Percentiles rank a stretch among this genome's conserved stretches.
Evolutionary conservation across 345 rosid species (phyloP).

Genomic region (Sisymbrium altissimum): DNA sequence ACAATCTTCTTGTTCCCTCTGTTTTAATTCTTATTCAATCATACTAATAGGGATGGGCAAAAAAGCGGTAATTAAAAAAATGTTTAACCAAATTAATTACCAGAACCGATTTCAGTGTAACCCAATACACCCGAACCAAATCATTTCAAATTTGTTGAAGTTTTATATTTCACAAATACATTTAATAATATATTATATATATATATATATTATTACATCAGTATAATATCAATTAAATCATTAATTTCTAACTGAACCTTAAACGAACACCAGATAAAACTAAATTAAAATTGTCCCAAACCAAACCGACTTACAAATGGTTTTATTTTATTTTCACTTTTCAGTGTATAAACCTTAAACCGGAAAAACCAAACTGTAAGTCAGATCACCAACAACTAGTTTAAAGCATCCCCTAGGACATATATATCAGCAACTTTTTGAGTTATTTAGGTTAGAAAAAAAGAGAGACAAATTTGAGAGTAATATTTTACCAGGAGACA

Average conservation of each 20-base stretch:
- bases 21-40: no score
- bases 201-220: not conserved
- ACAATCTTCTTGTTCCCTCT: no score
- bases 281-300: not conserved
- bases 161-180: not conserved
- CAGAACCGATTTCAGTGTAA: not conserved
- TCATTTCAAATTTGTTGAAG: not conserved
- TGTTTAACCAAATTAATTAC: no score
- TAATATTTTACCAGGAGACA: slow-evolving; percentile 56
- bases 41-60: no score
- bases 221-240: not conserved
- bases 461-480: not conserved
- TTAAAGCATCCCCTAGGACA: not conserved
- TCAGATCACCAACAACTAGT: not conserved
- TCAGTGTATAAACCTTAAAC: not conserved
- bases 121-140: not conserved
- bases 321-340: not conserved
- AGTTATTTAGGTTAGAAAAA: not conserved
- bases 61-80: no score
- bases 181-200: not conserved
- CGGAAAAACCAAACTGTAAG: not conserved
- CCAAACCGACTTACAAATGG: not conserved
- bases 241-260: not conserved
- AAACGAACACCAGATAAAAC: not conserved
- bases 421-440: not conserved